Evolutionary conservation across 2,329 filamentous ascomycete genomes (phyloP).

Genomic region (Colletotrichum camelliae): DNA sequence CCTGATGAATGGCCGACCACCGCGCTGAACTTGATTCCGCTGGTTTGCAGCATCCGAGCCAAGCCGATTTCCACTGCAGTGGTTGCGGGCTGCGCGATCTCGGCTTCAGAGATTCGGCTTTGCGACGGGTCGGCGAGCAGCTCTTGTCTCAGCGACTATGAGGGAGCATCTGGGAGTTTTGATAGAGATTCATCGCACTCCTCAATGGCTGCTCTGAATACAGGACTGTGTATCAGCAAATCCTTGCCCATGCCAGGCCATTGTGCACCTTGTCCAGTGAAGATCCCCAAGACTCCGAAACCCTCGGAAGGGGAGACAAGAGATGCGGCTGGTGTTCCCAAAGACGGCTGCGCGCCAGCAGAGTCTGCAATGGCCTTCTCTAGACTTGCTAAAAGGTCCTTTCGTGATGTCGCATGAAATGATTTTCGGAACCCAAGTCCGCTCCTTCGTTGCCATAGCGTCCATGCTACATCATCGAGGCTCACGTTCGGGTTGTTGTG

Average conservation of each 20-base stretch:
- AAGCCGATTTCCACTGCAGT: slow-evolving; percentile 44
- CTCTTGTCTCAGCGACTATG: slow-evolving; percentile 25
- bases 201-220: slow-evolving; percentile 32
- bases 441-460: background rate
- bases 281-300: slow-evolving; percentile 18
- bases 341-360: background rate
- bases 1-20: slow-evolving; percentile 49
- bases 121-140: slow-evolving; percentile 19
- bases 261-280: slow-evolving; percentile 33
- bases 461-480: background rate
- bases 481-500: background rate
- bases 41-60: slow-evolving; percentile 38
- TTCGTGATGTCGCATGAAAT: background rate
- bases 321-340: background rate
- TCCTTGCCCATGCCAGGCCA: slow-evolving; percentile 23
- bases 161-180: slow-evolving; percentile 11
- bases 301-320: background rate
- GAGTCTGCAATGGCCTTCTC: background rate
- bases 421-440: background rate
- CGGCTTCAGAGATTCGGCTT: slow-evolving; percentile 22
- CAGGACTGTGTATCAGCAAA: slow-evolving; percentile 38
- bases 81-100: slow-evolving; percentile 35
- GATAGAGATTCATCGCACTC: slow-evolving; percentile 16
- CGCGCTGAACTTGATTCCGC: slow-evolving; percentile 34
- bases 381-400: background rate